Evolutionary conservation across 768 basidiomycete species (phyloP).

Genomic region (Lentinula boryana): DNA sequence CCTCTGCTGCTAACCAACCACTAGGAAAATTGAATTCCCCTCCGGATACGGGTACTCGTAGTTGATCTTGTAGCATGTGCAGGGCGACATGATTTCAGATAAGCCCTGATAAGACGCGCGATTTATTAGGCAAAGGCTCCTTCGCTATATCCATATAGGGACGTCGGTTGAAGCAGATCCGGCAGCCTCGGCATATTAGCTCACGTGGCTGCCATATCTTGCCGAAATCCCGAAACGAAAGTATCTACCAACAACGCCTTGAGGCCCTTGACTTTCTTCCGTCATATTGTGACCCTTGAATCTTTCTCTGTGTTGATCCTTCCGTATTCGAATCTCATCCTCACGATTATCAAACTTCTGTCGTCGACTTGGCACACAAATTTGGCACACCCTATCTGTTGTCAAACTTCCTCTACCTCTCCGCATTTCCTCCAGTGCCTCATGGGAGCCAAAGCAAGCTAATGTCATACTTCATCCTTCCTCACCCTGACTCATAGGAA

Average conservation of each 20-base stretch:
- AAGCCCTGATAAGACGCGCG: background rate
- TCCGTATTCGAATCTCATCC: background rate
- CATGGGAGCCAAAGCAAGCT: background rate
- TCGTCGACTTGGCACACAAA: background rate
- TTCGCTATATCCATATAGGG: too few species aligned
- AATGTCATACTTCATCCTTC: background rate
- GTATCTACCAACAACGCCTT: too few species aligned
- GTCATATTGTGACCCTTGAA: too few species aligned
- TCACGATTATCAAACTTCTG: background rate
- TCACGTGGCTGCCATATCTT: too few species aligned
- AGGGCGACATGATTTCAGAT: background rate
- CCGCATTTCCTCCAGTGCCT: background rate
- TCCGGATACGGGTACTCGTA: background rate
- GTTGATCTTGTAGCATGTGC: background rate
- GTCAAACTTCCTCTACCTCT: conserved; percentile 1
- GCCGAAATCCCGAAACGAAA: too few species aligned
- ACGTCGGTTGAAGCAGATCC: too few species aligned
- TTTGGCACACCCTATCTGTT: background rate
- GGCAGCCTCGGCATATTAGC: too few species aligned
- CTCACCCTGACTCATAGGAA: background rate
- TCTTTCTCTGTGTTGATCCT: background rate
- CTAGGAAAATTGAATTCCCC: background rate
- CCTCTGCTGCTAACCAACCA: background rate
- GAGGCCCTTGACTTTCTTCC: too few species aligned
- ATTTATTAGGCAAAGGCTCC: background rate